Conservation (phyloP, 768 basidiomycete genomes). For the Pisolithus tinctorius region DNA sequence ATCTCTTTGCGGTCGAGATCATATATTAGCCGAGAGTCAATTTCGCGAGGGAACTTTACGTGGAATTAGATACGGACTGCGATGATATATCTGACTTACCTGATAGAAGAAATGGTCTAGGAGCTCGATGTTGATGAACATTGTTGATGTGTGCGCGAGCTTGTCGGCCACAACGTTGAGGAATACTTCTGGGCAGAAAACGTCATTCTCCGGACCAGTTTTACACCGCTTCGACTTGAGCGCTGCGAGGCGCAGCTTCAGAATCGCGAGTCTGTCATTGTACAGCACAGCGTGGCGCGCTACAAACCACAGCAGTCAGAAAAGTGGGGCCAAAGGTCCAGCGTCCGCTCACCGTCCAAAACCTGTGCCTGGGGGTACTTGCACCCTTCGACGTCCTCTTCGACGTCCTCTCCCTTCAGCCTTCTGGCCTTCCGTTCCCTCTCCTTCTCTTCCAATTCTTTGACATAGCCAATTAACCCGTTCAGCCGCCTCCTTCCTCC, state of each 20-base stretch:
- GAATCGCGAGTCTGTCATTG: slow-evolving; percentile 68
- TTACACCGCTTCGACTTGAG: slow-evolving; percentile 87
- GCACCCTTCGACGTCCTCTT: slow-evolving; percentile 64
- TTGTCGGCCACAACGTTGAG: slow-evolving; percentile 96
- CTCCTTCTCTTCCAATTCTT: slow-evolving; percentile 70
- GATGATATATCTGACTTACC: slow-evolving; percentile 36
- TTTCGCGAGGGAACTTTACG: slow-evolving; percentile 88
- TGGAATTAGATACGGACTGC: not conserved
- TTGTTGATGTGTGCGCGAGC: slow-evolving; percentile 88
- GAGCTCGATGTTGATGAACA: slow-evolving; percentile 99
- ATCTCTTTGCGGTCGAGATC: slow-evolving; percentile 91
- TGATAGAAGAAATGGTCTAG: slow-evolving; percentile 99
- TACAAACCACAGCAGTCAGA: slow-evolving; percentile 25
- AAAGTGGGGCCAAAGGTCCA: not conserved
- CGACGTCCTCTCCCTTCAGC: slow-evolving; percentile 35
- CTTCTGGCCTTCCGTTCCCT: slow-evolving; percentile 52
- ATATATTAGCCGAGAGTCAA: slow-evolving; percentile 88
- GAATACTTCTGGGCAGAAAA: slow-evolving; percentile 95
- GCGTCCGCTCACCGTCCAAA: slow-evolving; percentile 65
- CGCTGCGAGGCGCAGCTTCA: slow-evolving; percentile 81
- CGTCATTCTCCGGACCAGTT: slow-evolving; percentile 79
- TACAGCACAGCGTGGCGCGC: slow-evolving; percentile 92
- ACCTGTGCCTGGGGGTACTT: slow-evolving; percentile 89
- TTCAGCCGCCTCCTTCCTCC: slow-evolving; percentile 80
- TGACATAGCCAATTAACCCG: slow-evolving; percentile 74